These are phyloP conservation scores for Oryza punctata DNA, from an alignment of 176 grass and related monocot genomes.

Conservation along the genomic window DNA sequence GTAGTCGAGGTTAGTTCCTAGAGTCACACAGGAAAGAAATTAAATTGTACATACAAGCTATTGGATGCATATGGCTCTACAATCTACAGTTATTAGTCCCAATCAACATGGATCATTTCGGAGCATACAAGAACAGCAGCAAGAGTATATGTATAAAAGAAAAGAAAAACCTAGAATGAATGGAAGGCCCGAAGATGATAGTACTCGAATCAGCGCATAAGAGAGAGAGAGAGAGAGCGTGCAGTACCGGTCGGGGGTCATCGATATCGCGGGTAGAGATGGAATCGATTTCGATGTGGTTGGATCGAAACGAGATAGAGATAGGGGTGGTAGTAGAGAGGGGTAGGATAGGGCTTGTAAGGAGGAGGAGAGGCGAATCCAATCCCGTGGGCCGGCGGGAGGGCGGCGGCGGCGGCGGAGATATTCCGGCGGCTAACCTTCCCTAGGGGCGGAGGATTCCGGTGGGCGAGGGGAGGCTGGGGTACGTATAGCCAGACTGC, in stretches of 20 bases:
- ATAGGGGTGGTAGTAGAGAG: too few relatives aligned
- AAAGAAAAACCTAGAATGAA: not conserved
- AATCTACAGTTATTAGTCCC: not conserved
- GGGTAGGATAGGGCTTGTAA: too few relatives aligned
- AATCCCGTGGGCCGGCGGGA: too few relatives aligned
- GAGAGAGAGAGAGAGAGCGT: not conserved
- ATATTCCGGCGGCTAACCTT: too few relatives aligned
- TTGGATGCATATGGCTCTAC: not conserved
- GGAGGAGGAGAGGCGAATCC: too few relatives aligned
- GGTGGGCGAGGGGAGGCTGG: too few relatives aligned
- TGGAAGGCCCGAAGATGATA: not conserved
- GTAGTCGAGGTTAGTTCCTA: not conserved
- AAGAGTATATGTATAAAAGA: not conserved
- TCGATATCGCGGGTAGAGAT: not conserved
- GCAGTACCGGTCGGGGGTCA: constrained; percentile 1
- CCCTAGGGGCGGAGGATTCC: too few relatives aligned
- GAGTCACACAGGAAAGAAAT: not conserved
- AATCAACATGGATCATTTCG: not conserved
- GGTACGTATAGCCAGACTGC: too few relatives aligned
- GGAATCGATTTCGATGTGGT: not conserved
- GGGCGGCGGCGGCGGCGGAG: too few relatives aligned
- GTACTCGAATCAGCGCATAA: too few relatives aligned
- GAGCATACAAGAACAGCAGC: not conserved
- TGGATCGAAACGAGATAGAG: too few relatives aligned
- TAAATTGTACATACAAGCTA: not conserved